Conservation (phyloP, 768 basidiomycete genomes). For the Kwoniella sp. region DNA sequence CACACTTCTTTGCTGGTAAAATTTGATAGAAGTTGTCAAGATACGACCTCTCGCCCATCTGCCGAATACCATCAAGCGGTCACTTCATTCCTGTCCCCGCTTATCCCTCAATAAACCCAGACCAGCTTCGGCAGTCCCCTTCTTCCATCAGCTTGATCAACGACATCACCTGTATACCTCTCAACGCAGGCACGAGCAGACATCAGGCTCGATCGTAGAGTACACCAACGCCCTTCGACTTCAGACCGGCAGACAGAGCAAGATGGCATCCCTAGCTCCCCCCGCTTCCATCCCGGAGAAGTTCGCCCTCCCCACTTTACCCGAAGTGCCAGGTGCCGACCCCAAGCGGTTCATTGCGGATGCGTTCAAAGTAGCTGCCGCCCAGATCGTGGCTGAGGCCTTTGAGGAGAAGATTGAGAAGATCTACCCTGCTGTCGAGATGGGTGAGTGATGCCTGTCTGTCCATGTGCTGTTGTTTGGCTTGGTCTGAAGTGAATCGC, state of each 20-base stretch:
- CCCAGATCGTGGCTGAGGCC: conserved; percentile 47
- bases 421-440: conserved; percentile 81
- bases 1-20: too few species aligned
- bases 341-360: conserved; percentile 39
- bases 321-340: conserved; percentile 33
- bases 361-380: conserved; percentile 45
- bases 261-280: conserved; percentile 17
- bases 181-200: neutral
- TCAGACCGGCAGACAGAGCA: neutral
- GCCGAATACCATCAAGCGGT: neutral
- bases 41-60: neutral
- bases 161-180: neutral
- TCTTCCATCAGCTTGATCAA: neutral
- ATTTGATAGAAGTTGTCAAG: neutral
- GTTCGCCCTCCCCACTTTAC: conserved; percentile 42
- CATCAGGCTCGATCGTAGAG: neutral
- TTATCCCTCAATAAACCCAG: neutral
- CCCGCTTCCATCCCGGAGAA: conserved; percentile 15
- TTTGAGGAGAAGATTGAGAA: conserved; percentile 63
- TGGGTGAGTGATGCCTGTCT: conserved; percentile 57
- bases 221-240: neutral
- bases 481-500: too few species aligned
- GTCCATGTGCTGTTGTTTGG: too few species aligned
- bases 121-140: neutral
- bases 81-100: neutral